These are phyloP conservation scores for Malassezia nana DNA, from an alignment of 1,284 basidiomycete genomes.

Conservation along the genomic window DNA sequence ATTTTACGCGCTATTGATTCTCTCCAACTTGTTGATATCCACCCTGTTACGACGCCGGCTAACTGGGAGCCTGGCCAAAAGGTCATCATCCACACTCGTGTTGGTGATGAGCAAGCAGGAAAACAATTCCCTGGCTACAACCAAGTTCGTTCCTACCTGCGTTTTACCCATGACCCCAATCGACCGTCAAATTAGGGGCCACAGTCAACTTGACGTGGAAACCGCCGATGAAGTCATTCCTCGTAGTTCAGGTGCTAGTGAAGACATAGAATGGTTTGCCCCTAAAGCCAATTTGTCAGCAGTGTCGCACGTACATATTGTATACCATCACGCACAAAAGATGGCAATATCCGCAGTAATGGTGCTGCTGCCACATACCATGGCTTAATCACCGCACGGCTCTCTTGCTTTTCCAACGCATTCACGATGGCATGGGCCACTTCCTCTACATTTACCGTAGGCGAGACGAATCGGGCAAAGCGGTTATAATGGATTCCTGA, in stretches of 20 bases:
- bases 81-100: conserved; percentile 87
- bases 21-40: conserved; percentile 74
- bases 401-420: conserved; percentile 24
- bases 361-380: conserved; percentile 36
- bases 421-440: conserved; percentile 27
- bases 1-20: conserved; percentile 74
- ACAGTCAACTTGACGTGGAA: not conserved
- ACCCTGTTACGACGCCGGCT: conserved; percentile 57
- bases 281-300: conserved; percentile 1
- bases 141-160: conserved; percentile 53
- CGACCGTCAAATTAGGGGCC: not conserved
- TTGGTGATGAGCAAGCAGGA: conserved; percentile 77
- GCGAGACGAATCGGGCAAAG: conserved; percentile 30
- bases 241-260: not conserved
- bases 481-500: conserved; percentile 19
- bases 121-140: conserved; percentile 63
- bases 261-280: conserved; percentile 14
- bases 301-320: not conserved
- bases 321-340: conserved; percentile 14
- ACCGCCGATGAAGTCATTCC: not conserved
- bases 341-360: conserved; percentile 23
- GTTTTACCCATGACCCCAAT: conserved; percentile 50
- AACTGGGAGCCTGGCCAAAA: conserved; percentile 91
- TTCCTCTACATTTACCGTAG: conserved; percentile 20
- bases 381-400: conserved; percentile 25